Conservation (phyloP, 2,329 filamentous ascomycete genomes). For the Leptodontidium sp. region DNA sequence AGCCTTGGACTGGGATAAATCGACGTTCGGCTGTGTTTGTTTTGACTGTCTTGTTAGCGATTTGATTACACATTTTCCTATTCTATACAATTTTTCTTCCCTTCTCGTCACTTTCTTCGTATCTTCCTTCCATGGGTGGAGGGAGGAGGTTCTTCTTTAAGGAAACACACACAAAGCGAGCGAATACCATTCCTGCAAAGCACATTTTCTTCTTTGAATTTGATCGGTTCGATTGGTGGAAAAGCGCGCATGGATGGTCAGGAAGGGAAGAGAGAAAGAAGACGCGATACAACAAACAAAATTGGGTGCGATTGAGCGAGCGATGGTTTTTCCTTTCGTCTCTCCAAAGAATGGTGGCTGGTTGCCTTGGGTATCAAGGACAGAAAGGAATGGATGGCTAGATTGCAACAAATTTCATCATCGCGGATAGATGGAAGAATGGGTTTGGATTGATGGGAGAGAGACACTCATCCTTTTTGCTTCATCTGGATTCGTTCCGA, state of each 20-base stretch:
- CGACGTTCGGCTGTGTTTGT: constrained; percentile 19
- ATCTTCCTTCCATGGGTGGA: constrained; percentile 7
- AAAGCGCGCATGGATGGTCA: constrained; percentile 8
- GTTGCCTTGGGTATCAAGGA: neutral
- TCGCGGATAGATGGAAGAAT: neutral
- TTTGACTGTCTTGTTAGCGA: constrained; percentile 40
- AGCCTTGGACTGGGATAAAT: neutral
- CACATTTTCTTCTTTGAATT: constrained; percentile 22
- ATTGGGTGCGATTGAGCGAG: constrained; percentile 8
- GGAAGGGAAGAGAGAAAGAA: neutral
- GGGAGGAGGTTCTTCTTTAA: constrained; percentile 16
- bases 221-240: constrained; percentile 14
- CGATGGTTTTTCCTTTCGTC: neutral
- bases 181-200: constrained; percentile 39
- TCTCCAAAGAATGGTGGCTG: constrained; percentile 8
- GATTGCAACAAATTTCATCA: constrained; percentile 27
- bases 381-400: constrained; percentile 19
- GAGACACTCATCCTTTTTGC: too few species aligned
- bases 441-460: neutral
- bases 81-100: constrained; percentile 22
- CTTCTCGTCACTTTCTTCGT: constrained; percentile 24
- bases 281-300: constrained; percentile 12
- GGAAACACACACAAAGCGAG: constrained; percentile 17
- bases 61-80: constrained; percentile 28
- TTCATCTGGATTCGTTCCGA: too few species aligned